Conservation (phyloP, 2,329 filamentous ascomycete species). For the Cryphonectria radicalis region DNA sequence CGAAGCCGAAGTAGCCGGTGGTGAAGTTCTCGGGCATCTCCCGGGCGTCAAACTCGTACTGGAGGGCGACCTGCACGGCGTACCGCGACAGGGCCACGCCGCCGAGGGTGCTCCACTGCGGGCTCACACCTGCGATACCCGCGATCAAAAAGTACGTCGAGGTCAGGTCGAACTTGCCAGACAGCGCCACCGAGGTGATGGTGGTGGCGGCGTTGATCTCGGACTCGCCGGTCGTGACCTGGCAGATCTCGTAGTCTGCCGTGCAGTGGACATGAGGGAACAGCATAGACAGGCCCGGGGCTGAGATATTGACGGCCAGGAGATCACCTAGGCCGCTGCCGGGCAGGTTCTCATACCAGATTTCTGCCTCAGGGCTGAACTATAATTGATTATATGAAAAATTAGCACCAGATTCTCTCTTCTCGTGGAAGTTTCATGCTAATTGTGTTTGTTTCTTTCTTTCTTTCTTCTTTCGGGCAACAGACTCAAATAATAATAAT, state of each 20-base stretch:
- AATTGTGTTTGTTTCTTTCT: too few relatives aligned
- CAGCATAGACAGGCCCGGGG: slow-evolving; percentile 67
- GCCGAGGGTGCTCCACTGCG: slow-evolving; percentile 66
- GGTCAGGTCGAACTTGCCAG: slow-evolving; percentile 64
- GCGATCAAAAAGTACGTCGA: slow-evolving; percentile 72
- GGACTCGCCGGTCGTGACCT: slow-evolving; percentile 68
- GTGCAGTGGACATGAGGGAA: slow-evolving; percentile 70
- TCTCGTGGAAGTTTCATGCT: too few relatives aligned
- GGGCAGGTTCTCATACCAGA: slow-evolving; percentile 62
- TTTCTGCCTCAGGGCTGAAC: slow-evolving; percentile 65
- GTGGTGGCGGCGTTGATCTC: slow-evolving; percentile 78
- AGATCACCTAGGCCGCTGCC: slow-evolving; percentile 56
- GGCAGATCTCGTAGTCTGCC: slow-evolving; percentile 63
- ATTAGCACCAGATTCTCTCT: background rate
- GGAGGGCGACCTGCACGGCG: slow-evolving; percentile 73
- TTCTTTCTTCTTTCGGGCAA: too few relatives aligned
- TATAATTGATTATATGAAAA: slow-evolving; percentile 37
- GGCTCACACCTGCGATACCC: slow-evolving; percentile 77
- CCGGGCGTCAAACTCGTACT: slow-evolving; percentile 75
- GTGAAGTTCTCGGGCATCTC: slow-evolving; percentile 68
- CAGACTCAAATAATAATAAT: too few relatives aligned
- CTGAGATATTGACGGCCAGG: slow-evolving; percentile 58
- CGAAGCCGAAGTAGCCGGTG: slow-evolving; percentile 72
- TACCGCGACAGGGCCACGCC: slow-evolving; percentile 71
- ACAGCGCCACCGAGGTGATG: slow-evolving; percentile 66